phyloP scores from a whole-genome alignment of 768 basidiomycete species.

The Termitomyces sp. region DNA sequence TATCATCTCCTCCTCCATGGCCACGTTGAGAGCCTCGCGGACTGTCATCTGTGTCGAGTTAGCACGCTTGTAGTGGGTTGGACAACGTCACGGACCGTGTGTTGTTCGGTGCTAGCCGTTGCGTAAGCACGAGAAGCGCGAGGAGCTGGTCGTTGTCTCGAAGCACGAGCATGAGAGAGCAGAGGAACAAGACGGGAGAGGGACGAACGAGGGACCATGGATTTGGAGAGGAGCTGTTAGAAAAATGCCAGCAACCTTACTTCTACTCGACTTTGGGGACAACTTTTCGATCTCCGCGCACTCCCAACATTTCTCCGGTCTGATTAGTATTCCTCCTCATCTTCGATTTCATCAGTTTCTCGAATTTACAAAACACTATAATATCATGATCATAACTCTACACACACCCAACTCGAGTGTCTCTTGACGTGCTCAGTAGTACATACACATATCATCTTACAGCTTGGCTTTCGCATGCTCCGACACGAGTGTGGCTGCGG shows the following conservation, averaged over 20 bases:
- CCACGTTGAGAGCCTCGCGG: conserved; percentile 93
- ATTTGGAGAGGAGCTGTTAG: conserved; percentile 21
- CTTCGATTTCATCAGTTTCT: neutral
- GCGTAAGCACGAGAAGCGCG: conserved; percentile 56
- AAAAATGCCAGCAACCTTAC: conserved; percentile 9
- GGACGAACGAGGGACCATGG: conserved; percentile 60
- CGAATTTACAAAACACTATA: neutral
- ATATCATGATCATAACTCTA: neutral
- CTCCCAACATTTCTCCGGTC: neutral
- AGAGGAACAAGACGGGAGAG: conserved; percentile 60
- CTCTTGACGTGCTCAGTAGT: neutral
- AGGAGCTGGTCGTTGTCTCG: conserved; percentile 35
- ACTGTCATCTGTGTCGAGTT: conserved; percentile 76
- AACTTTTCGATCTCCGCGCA: conserved; percentile 14
- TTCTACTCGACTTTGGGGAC: conserved; percentile 9
- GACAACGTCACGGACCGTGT: conserved; percentile 28
- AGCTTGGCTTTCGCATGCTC: conserved; percentile 53
- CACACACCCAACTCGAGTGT: neutral
- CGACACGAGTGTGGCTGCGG: conserved; percentile 69
- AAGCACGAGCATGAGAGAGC: conserved; percentile 44
- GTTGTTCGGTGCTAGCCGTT: conserved; percentile 42
- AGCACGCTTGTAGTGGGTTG: conserved; percentile 9
- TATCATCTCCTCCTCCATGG: conserved; percentile 99
- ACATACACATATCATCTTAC: conserved; percentile 22
- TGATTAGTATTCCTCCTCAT: neutral